phyloP scores from a whole-genome alignment of 306 rosid species.

The Rosa rugosa region DNA sequence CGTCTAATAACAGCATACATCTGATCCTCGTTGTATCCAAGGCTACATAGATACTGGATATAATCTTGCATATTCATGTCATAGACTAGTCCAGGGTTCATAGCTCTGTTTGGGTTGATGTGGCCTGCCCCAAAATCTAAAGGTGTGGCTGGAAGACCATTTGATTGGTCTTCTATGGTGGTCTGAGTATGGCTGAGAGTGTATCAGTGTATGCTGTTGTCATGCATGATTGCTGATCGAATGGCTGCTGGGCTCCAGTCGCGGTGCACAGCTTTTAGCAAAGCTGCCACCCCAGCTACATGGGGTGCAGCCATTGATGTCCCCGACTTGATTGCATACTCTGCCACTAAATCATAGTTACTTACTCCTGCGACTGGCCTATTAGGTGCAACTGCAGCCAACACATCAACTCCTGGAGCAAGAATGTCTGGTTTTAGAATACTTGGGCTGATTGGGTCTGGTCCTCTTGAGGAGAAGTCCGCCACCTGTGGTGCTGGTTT shows the following conservation, averaged over 20 bases:
- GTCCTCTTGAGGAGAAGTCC: slow-evolving; percentile 13
- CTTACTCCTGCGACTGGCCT: neutral
- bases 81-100: slow-evolving; percentile 18
- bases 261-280: slow-evolving; percentile 5
- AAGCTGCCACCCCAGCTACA: slow-evolving; percentile 11
- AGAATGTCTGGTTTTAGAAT: slow-evolving; percentile 19
- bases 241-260: slow-evolving; percentile 24
- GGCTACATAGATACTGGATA: slow-evolving; percentile 18
- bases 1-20: slow-evolving; percentile 6
- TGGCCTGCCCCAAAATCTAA: slow-evolving; percentile 15
- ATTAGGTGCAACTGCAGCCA: slow-evolving; percentile 4
- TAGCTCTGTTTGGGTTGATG: slow-evolving; percentile 21
- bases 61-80: slow-evolving; percentile 14
- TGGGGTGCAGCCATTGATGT: slow-evolving; percentile 18
- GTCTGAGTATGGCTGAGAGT: neutral
- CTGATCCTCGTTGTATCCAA: neutral
- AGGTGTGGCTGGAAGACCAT: slow-evolving; percentile 10
- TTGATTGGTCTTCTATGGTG: neutral
- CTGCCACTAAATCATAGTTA: neutral
- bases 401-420: slow-evolving; percentile 10
- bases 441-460: slow-evolving; percentile 5
- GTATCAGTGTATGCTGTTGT: slow-evolving; percentile 17
- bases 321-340: slow-evolving; percentile 7
- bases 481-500: slow-evolving; percentile 17
- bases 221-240: slow-evolving; percentile 12